Evolutionary conservation across 164 flowering plant species (phyloP), one percentile per base, ranked within the genome.

Genomic region (Pachysandra terminalis): DNA sequence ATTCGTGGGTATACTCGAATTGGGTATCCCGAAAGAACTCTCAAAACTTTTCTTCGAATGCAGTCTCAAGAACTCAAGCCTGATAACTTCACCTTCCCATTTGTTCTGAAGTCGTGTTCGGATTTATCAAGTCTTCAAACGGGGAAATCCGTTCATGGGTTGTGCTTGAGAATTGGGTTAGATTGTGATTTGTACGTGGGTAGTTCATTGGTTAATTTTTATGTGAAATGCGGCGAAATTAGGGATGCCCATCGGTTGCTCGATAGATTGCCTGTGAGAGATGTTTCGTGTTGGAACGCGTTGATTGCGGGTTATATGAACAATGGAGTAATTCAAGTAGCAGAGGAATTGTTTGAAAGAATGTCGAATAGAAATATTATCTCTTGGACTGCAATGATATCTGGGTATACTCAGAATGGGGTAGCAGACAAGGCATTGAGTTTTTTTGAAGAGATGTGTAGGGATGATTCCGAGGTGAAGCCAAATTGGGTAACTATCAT

Each of bases 351-450:
- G 65, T 86, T 86, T 63, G 45, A 41, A 7, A 22, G 54, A 45
- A 81, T 82, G 83, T 65, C 70, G 9, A 32, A 54, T 22, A 69
- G 58, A 56, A 82, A 82, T 63, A 75, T 82, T 37, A 80, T 85
- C 57, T 80, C 87, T 28, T 85, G 89, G 89, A 85, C 89, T 24
- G 72, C 85, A 10, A 81, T 83, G 87, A 82, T 85, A 9, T 82
- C 89, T 0, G 87, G 90, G 59, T 84, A 75, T 59, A 61, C 87
- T 0, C 88, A 84, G 74, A 83, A 83, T 61, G 90, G 90, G 25
- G 72, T 83, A 8, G 78, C 74, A 0, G 80, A 66, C 27, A 27
- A 64, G 67, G 86, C 90, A 9, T 56, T 84, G 66, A 60, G 22
- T 41, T 59, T 83, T 76, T 86, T 84, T 55, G 78, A 83, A 63